These are phyloP conservation scores for Bipolaris bicolor DNA, from an alignment of 2,329 filamentous ascomycete species.

Conservation along the genomic window DNA sequence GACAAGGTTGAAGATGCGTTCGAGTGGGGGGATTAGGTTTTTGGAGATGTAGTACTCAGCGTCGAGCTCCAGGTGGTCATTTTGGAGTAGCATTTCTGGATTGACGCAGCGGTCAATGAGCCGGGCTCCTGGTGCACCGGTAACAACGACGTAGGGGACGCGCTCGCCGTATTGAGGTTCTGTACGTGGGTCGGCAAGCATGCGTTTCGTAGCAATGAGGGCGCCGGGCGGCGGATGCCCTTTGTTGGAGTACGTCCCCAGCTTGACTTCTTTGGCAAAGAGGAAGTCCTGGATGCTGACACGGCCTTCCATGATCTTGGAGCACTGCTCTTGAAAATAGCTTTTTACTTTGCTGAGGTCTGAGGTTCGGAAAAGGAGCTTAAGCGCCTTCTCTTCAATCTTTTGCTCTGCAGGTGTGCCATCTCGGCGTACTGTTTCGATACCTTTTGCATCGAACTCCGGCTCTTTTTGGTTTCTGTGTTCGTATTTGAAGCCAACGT, in stretches of 20 bases:
- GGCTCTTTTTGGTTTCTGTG: conserved; percentile 74
- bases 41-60: conserved; percentile 97
- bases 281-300: conserved; percentile 95
- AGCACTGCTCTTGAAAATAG: conserved; percentile 89
- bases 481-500: conserved; percentile 98
- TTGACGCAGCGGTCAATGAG: conserved; percentile 89
- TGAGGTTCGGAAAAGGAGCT: conserved; percentile 85
- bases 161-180: conserved; percentile 96
- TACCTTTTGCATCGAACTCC: conserved; percentile 96
- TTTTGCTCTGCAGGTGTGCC: conserved; percentile 95
- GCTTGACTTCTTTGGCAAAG: conserved; percentile 88
- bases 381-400: conserved; percentile 91
- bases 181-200: conserved; percentile 82
- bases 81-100: conserved; percentile 79
- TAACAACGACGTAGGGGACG: conserved; percentile 91
- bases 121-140: conserved; percentile 82
- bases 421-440: conserved; percentile 94
- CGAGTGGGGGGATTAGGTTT: conserved; percentile 91
- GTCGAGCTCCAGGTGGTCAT: conserved; percentile 80
- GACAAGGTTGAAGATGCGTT: conserved; percentile 95
- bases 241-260: conserved; percentile 85
- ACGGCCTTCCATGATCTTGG: conserved; percentile 87
- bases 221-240: conserved; percentile 84
- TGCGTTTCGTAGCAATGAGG: conserved; percentile 81
- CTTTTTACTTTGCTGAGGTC: conserved; percentile 87